Conservation (phyloP, 2,329 filamentous ascomycete genomes). For the Fusarium liriodendri region DNA sequence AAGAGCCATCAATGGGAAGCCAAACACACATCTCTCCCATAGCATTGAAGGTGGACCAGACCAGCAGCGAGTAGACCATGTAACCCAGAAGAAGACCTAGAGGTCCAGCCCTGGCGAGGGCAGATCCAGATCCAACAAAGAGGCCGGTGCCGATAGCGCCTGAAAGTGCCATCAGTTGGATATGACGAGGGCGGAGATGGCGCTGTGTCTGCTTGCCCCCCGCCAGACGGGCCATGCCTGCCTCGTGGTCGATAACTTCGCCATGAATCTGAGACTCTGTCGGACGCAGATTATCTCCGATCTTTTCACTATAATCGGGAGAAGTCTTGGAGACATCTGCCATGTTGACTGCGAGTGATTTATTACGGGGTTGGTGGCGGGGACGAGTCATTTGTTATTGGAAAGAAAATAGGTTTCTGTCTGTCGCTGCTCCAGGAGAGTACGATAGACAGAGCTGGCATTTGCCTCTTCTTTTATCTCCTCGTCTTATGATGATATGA, state of each 20-base stretch:
- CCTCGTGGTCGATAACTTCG: background rate
- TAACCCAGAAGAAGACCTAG: conserved; percentile 55
- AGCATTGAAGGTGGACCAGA: conserved; percentile 54
- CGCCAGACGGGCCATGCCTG: background rate
- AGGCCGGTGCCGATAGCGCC: conserved; percentile 56
- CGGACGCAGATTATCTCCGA: background rate
- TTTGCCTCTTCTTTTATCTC: background rate
- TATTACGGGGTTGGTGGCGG: background rate
- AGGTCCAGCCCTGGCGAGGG: conserved; percentile 52
- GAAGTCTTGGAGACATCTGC: background rate
- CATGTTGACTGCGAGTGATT: background rate
- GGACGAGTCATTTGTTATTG: background rate
- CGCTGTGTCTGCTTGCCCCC: conserved; percentile 30
- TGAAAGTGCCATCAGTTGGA: conserved; percentile 59
- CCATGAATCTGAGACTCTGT: background rate
- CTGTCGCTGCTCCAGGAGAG: background rate
- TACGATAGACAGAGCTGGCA: background rate
- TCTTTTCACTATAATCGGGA: background rate
- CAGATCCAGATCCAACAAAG: conserved; percentile 54
- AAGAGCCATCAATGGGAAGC: conserved; percentile 63
- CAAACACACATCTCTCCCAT: conserved; percentile 68
- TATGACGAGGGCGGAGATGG: conserved; percentile 49
- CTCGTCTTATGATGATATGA: background rate
- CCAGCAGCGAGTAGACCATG: conserved; percentile 53
- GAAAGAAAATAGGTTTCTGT: background rate